Evolutionary conservation across 192 early-diverging fungal species (phyloP).

Genomic region (Cladochytrium replicatum): DNA sequence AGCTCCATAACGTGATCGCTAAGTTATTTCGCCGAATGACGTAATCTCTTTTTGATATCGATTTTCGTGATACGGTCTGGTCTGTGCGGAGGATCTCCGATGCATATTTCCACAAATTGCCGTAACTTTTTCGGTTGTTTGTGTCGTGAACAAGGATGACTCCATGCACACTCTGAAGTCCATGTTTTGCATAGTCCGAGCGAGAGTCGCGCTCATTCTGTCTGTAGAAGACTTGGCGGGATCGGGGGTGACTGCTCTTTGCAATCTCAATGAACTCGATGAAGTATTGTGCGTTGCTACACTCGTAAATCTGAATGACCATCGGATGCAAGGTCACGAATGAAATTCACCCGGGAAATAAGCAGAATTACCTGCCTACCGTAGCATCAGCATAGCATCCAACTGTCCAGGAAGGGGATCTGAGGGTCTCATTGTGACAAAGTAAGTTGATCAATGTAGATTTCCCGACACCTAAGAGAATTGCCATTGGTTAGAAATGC

Average conservation of each 20-base stretch:
- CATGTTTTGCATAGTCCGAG: no score
- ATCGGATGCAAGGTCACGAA: constrained; percentile 1
- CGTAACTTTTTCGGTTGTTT: constrained; percentile 37
- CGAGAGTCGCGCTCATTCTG: no score
- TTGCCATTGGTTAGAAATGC: no score
- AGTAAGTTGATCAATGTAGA: constrained; percentile 44
- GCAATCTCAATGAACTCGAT: constrained; percentile 47
- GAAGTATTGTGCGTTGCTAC: constrained; percentile 28
- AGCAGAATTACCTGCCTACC: constrained; percentile 19
- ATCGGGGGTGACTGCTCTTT: constrained; percentile 30
- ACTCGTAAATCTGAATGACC: constrained; percentile 12
- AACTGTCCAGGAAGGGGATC: constrained; percentile 26
- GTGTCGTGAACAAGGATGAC: constrained; percentile 46
- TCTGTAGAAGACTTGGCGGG: constrained; percentile 46
- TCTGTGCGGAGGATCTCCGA: constrained; percentile 16
- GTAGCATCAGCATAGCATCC: constrained; percentile 43
- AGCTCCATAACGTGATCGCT: no score
- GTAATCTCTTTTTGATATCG: no score
- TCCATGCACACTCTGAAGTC: constrained; percentile 28
- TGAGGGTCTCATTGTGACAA: constrained; percentile 33
- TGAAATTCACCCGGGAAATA: background rate
- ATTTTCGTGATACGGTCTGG: constrained; percentile 1
- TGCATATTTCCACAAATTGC: constrained; percentile 46
- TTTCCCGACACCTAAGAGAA: constrained; percentile 31
- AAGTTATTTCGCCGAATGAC: no score